phyloP scores from a whole-genome alignment of 1,139 yeast genomes.

The Geotrichum siamense region DNA sequence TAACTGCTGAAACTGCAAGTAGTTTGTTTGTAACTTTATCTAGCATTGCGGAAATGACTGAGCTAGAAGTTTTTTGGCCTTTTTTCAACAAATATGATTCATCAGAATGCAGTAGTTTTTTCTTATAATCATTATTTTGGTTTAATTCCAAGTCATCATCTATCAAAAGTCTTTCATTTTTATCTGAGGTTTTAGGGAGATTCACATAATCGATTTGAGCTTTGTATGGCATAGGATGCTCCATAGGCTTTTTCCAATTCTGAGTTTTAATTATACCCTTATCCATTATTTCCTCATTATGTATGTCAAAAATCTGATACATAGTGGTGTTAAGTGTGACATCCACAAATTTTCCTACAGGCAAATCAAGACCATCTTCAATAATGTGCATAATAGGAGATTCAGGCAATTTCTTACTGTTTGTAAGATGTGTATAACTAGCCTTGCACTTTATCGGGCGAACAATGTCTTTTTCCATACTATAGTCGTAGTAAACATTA shows the following conservation, averaged over 20 bases:
- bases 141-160: not conserved
- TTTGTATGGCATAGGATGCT: conserved; percentile 2
- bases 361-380: conserved; percentile 12
- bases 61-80: not conserved
- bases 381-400: conserved; percentile 10
- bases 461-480: conserved; percentile 10
- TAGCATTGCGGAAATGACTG: not conserved
- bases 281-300: conserved; percentile 8
- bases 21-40: conserved; percentile 3
- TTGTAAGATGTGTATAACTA: conserved; percentile 12
- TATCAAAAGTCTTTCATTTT: conserved; percentile 54
- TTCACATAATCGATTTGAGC: conserved; percentile 1
- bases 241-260: conserved; percentile 14
- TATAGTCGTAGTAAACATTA: conserved; percentile 14
- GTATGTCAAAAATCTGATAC: conserved; percentile 6
- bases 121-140: not conserved
- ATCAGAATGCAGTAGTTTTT: not conserved
- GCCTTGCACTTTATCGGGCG: conserved; percentile 16
- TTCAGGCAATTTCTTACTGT: conserved; percentile 14
- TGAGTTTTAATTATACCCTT: conserved; percentile 1
- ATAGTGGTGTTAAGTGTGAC: conserved; percentile 10
- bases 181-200: conserved; percentile 68
- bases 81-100: not conserved
- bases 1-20: conserved; percentile 4
- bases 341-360: conserved; percentile 14